Percentiles rank a stretch among this genome's conserved stretches.
These are phyloP conservation scores for Yarrowia hollandica DNA, from an alignment of 805 yeast genomes.

Conservation along the genomic window DNA sequence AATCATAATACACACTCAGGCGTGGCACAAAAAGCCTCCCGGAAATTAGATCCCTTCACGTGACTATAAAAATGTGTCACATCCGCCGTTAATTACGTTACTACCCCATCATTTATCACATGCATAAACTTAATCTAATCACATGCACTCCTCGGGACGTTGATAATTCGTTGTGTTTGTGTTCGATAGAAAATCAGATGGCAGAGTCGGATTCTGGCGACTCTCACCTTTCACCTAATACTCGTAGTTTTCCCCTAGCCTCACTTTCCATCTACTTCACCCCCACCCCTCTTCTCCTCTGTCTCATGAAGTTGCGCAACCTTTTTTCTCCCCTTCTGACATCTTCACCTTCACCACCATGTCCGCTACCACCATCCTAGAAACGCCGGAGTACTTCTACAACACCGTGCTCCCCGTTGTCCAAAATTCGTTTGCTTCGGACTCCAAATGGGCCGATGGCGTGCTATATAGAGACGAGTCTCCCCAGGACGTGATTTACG, in stretches of 20 bases:
- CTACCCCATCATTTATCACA: conserved; percentile 10
- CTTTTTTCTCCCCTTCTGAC: not conserved
- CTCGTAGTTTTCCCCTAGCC: not conserved
- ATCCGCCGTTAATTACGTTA: no score
- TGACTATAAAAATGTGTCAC: no score
- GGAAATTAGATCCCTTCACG: no score
- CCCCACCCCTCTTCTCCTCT: not conserved
- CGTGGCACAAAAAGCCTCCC: no score
- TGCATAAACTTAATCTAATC: conserved; percentile 21
- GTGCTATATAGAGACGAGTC: conserved; percentile 25
- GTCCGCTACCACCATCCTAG: not conserved
- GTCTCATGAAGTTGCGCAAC: not conserved
- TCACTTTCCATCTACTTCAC: not conserved
- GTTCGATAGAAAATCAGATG: not conserved
- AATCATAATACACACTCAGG: no score
- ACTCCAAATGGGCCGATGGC: conserved; percentile 20
- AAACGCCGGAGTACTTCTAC: conserved; percentile 23
- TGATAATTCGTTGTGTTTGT: not conserved
- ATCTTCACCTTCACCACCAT: conserved; percentile 7
- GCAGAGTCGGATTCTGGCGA: not conserved
- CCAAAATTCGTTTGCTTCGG: not conserved
- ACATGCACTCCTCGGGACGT: conserved; percentile 15
- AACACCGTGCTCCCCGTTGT: conserved; percentile 4
- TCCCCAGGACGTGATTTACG: conserved; percentile 25
- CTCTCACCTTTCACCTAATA: not conserved